Conservation (phyloP, 2,329 filamentous ascomycete species). For the Xylariaceae sp. region DNA sequence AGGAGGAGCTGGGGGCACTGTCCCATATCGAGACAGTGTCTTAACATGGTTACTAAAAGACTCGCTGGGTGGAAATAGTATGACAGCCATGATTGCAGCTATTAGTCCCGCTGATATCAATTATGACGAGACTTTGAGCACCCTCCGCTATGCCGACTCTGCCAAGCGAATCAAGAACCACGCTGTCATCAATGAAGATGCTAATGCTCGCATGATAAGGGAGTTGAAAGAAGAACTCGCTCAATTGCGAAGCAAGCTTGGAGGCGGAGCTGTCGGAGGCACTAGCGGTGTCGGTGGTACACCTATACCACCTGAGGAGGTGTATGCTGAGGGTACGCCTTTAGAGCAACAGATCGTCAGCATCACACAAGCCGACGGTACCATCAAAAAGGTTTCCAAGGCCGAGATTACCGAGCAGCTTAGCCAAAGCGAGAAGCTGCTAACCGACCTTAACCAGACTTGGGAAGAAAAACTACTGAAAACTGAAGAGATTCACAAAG, state of each 20-base stretch:
- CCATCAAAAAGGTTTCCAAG: constrained; percentile 94
- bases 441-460: constrained; percentile 95
- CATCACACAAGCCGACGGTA: constrained; percentile 84
- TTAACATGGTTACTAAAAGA: constrained; percentile 97
- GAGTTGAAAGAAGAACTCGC: constrained; percentile 95
- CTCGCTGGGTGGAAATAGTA: constrained; percentile 95
- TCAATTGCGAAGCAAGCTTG: constrained; percentile 84
- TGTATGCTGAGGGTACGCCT: constrained; percentile 91
- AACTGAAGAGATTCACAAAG: constrained; percentile 97
- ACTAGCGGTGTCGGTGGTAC: constrained; percentile 48
- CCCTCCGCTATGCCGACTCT: constrained; percentile 93
- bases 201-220: constrained; percentile 97
- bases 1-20: constrained; percentile 72
- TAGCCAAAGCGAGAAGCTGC: constrained; percentile 93
- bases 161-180: constrained; percentile 99
- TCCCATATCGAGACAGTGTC: constrained; percentile 96
- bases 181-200: constrained; percentile 97
- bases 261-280: constrained; percentile 57
- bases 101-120: constrained; percentile 99
- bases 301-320: constrained; percentile 70
- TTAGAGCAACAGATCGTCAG: constrained; percentile 96
- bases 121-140: constrained; percentile 96
- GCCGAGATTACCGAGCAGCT: constrained; percentile 97
- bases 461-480: constrained; percentile 97
- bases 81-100: constrained; percentile 99